Percentiles rank a stretch among this genome's conserved stretches.
Conservation (phyloP, 345 rosid species). For the Gossypium thurberi region DNA sequence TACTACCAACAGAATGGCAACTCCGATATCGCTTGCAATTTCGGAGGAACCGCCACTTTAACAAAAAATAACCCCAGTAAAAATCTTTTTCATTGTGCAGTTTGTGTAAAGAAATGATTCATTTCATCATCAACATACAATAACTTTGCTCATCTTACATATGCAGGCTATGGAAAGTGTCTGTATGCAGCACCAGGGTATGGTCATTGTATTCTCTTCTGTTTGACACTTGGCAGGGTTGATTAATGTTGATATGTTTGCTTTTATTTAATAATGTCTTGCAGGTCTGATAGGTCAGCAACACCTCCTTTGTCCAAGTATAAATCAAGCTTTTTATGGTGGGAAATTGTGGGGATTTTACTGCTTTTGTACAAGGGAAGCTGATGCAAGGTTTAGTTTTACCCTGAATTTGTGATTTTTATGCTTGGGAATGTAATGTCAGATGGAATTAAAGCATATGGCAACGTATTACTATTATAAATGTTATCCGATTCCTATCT, state of each 20-base stretch:
- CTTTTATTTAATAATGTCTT: neutral
- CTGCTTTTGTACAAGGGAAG: slow-evolving; percentile 42
- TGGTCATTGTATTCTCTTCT: slow-evolving; percentile 6
- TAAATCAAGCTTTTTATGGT: slow-evolving; percentile 21
- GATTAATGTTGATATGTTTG: neutral
- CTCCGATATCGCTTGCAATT: slow-evolving; percentile 77
- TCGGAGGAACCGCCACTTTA: slow-evolving; percentile 67
- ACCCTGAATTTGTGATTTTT: neutral
- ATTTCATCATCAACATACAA: neutral
- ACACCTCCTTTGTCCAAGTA: slow-evolving; percentile 25
- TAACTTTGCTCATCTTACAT: neutral
- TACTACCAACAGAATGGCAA: slow-evolving; percentile 78
- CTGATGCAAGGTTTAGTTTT: slow-evolving; percentile 12
- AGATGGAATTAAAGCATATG: neutral
- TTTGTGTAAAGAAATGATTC: neutral
- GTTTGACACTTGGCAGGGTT: neutral
- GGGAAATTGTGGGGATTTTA: slow-evolving; percentile 34
- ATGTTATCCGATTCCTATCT: slow-evolving; percentile 20
- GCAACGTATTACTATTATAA: neutral
- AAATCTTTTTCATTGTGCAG: neutral
- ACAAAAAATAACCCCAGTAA: slow-evolving; percentile 72
- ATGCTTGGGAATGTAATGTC: neutral
- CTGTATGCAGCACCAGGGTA: slow-evolving; percentile 39
- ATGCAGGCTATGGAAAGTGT: slow-evolving; percentile 39
- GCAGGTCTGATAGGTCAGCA: slow-evolving; percentile 39